Base-by-base conservation (phyloP, 176 grass and related monocot genomes). In the Alopecurus myosuroides region DNA sequence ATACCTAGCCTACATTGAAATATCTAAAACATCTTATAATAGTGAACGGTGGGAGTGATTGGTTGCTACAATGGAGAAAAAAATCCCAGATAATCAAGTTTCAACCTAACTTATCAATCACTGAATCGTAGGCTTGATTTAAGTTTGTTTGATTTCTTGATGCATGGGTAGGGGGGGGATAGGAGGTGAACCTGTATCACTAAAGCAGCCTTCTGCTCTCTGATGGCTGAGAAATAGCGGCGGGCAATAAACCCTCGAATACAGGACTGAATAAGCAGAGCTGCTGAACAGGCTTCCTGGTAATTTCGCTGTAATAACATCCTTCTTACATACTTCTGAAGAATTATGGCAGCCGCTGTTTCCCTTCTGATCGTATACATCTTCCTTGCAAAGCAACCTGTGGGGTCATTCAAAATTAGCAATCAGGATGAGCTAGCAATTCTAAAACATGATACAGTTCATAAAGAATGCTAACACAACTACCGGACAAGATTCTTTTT, bases 301-400 rank as follows among this genome's bases (percentile, higher is more conserved):
- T 94, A 95, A 57, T 66, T 34, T 26, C n/a, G 37, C 34, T 33
- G 89, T 74, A 89, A 77, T 23, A 92, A 40, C 88, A 91, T 91
- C 79, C 77, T 89, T 81, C 89, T 88, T 39, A 85, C 31, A 86
- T 94, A 79, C 81, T 98, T 98, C 87, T 98, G 93, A 92, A 98
- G 84, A 73, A 87, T 82, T 86, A 95, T 36, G 42, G 91, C 89
- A 66, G 97, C 91, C 1, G 64, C 77, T 62, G 86, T 81, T 74
- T 87, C 74, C 89, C 89, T 92, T 86, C 75, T 96, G 81, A 86
- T 78, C 57, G 22, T 55, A 79, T 89, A 98, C 65, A 94, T 83
- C 53, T 85, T 92, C 77, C 91, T 88, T 85, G 93, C 86, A 76
- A 92, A 90, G 84, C 81, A 94, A 22, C 93, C 97, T 98, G 58